A percentile compares a stretch with the other conserved stretches of the same genome.
Conservation (phyloP, 1,139 yeast genomes). For the Arxiozyma heterogenica region DNA sequence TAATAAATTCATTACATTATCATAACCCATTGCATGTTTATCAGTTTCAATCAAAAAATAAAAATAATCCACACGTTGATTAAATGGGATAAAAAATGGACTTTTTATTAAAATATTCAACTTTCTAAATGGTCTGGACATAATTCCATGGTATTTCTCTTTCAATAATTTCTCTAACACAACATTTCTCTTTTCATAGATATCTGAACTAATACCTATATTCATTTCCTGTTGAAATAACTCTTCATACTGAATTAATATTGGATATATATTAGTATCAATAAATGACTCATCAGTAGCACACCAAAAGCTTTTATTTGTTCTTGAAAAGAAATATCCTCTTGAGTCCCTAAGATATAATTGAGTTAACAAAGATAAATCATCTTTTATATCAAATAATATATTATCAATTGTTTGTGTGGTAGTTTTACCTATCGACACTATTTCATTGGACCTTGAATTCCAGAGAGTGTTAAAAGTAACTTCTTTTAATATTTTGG, state of each 20-base stretch:
- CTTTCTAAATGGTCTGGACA: constrained; percentile 23
- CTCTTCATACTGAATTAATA: constrained; percentile 21
- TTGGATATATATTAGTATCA: constrained; percentile 18
- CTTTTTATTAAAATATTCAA: constrained; percentile 49
- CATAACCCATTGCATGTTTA: constrained; percentile 27
- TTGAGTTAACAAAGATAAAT: constrained; percentile 45
- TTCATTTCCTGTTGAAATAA: constrained; percentile 17
- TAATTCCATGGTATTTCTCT: constrained; percentile 3
- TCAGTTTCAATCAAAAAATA: constrained; percentile 55
- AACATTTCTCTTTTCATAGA: constrained; percentile 2
- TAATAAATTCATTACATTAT: constrained; percentile 13
- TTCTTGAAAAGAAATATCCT: constrained; percentile 38
- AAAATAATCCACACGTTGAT: constrained; percentile 62
- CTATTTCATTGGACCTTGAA: background rate
- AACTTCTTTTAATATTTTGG: constrained; percentile 45
- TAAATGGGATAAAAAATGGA: constrained; percentile 76
- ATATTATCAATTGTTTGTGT: constrained; percentile 12
- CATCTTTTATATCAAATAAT: background rate
- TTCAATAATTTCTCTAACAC: constrained; percentile 1
- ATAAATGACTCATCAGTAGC: constrained; percentile 26
- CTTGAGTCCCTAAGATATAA: constrained; percentile 63
- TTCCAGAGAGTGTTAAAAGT: constrained; percentile 49
- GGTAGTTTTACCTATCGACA: constrained; percentile 2
- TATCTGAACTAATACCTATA: constrained; percentile 16
- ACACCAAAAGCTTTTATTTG: constrained; percentile 45